A percentile compares a stretch with the other conserved stretches of the same genome.
Conservation (phyloP, 441 rosid genomes). For the Populus hybrid region DNA sequence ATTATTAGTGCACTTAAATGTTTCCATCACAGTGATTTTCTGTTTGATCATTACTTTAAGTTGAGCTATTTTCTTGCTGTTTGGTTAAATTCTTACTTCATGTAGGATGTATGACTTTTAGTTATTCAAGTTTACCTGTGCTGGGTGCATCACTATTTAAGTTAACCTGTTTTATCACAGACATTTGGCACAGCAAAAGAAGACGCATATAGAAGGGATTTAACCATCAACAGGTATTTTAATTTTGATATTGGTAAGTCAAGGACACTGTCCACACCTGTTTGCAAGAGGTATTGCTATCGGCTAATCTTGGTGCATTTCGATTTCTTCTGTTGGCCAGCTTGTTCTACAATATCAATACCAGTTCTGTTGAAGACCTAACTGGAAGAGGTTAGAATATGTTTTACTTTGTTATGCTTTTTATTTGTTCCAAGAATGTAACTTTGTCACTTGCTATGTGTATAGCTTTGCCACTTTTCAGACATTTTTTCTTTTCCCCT, state of each 20-base stretch:
- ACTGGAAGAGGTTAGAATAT: slow-evolving; percentile 72
- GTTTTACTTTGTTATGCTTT: slow-evolving; percentile 1
- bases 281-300: background rate
- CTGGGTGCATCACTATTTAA: slow-evolving; percentile 5
- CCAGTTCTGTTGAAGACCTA: slow-evolving; percentile 72
- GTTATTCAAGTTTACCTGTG: background rate
- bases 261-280: background rate
- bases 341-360: slow-evolving; percentile 88
- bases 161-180: slow-evolving; percentile 36
- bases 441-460: slow-evolving; percentile 3
- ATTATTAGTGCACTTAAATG: background rate
- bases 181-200: slow-evolving; percentile 89
- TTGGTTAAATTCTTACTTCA: background rate
- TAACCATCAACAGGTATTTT: slow-evolving; percentile 86
- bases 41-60: background rate
- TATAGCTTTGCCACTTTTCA: background rate
- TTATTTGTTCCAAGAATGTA: background rate
- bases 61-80: background rate
- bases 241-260: background rate
- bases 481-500: background rate
- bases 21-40: background rate
- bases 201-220: slow-evolving; percentile 95
- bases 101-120: background rate
- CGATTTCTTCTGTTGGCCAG: slow-evolving; percentile 40
- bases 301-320: slow-evolving; percentile 3